These are phyloP conservation scores for Suillus cothurnatus DNA, from an alignment of 768 basidiomycete species.

Conservation along the genomic window DNA sequence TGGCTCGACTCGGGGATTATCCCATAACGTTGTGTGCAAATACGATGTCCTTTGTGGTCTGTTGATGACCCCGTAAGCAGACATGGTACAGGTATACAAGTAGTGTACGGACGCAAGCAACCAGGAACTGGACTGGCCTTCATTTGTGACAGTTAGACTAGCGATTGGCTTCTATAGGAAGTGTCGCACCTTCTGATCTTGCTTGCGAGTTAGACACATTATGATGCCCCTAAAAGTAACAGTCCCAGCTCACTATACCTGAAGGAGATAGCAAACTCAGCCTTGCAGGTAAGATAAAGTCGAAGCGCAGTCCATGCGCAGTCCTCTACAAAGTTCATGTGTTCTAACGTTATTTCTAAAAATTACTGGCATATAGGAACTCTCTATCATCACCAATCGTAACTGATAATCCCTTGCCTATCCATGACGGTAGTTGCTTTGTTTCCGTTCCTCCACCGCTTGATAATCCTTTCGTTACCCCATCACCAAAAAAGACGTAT, in stretches of 20 bases:
- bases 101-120: background rate
- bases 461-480: conserved; percentile 42
- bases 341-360: conserved; percentile 35
- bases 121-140: background rate
- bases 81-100: conserved; percentile 42
- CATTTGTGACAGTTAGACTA: background rate
- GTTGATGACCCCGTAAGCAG: conserved; percentile 71
- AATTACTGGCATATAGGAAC: conserved; percentile 42
- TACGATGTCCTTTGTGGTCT: conserved; percentile 27
- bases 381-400: conserved; percentile 56
- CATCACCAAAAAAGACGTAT: conserved; percentile 83
- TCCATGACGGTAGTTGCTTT: conserved; percentile 38
- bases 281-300: background rate
- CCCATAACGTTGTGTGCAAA: conserved; percentile 54
- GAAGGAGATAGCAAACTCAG: background rate
- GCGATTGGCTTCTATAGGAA: background rate
- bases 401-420: conserved; percentile 52
- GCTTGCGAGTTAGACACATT: background rate
- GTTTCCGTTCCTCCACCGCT: conserved; percentile 20
- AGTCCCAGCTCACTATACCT: background rate
- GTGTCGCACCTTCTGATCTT: background rate
- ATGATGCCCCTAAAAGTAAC: background rate
- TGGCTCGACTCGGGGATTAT: conserved; percentile 28
- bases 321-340: background rate
- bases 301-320: background rate